These are phyloP conservation scores for Dendrocalamus sinicus DNA, from an alignment of 176 grass and related monocot species.

Conservation along the genomic window DNA sequence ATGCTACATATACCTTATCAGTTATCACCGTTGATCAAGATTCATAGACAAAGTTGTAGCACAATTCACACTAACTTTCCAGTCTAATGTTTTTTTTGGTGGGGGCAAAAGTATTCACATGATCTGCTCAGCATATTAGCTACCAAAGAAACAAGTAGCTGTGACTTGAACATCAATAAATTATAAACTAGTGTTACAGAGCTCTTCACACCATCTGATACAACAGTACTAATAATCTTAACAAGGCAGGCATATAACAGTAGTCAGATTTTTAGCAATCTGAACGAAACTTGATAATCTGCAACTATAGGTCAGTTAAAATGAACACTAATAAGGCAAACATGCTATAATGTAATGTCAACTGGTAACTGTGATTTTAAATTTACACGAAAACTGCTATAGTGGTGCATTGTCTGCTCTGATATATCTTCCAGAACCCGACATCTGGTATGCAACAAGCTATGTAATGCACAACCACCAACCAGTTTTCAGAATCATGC, in stretches of 20 bases:
- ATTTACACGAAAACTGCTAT: constrained; percentile 7
- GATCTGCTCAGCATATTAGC: constrained; percentile 14
- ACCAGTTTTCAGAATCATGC: constrained; percentile 17
- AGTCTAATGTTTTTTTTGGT: background rate
- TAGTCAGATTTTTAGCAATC: background rate
- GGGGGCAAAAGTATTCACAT: background rate
- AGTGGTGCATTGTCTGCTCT: background rate
- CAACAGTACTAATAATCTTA: background rate
- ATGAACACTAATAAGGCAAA: background rate
- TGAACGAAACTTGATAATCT: background rate
- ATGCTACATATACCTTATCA: background rate
- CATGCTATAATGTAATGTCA: background rate
- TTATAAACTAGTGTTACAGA: background rate
- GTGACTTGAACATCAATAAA: constrained; percentile 16
- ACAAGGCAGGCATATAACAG: constrained; percentile 13
- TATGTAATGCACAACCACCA: background rate
- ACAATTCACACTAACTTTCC: background rate
- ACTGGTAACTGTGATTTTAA: background rate
- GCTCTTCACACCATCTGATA: background rate
- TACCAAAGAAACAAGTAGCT: background rate
- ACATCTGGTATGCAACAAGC: background rate
- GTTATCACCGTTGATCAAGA: constrained; percentile 18
- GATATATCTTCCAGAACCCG: constrained; percentile 11
- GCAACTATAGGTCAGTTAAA: background rate
- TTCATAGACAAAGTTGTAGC: constrained; percentile 4